Evolutionary conservation across 2,329 filamentous ascomycete genomes (phyloP).

Genomic region (Cercospora brassicicola): DNA sequence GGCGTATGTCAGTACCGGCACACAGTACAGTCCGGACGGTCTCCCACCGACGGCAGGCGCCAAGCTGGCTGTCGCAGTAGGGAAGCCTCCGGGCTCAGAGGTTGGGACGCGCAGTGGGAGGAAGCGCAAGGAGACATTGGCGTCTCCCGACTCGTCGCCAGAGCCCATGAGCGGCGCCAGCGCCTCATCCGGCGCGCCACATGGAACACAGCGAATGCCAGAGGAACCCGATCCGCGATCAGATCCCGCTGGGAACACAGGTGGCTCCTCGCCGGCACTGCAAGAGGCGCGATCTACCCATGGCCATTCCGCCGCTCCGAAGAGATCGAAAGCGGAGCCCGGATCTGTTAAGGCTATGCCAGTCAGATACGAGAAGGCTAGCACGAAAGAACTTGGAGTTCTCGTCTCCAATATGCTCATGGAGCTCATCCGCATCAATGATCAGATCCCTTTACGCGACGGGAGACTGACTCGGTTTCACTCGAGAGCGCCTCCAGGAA

Average conservation of each 20-base stretch:
- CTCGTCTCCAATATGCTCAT: slow-evolving; percentile 93
- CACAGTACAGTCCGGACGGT: slow-evolving; percentile 56
- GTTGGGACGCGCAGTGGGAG: slow-evolving; percentile 17
- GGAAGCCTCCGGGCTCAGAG: slow-evolving; percentile 23
- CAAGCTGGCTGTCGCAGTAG: slow-evolving; percentile 26
- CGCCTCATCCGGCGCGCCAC: slow-evolving; percentile 24
- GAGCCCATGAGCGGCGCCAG: slow-evolving; percentile 26
- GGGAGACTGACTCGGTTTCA: slow-evolving; percentile 92
- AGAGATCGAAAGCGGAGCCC: slow-evolving; percentile 49
- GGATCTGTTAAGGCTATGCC: slow-evolving; percentile 62
- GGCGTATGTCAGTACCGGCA: slow-evolving; percentile 50
- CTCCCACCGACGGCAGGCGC: slow-evolving; percentile 46
- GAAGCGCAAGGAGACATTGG: slow-evolving; percentile 33
- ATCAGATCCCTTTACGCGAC: slow-evolving; percentile 78
- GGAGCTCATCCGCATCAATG: slow-evolving; percentile 91
- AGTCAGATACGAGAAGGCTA: slow-evolving; percentile 74
- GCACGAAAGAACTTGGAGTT: slow-evolving; percentile 81
- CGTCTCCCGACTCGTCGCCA: slow-evolving; percentile 22
- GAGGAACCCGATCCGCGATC: slow-evolving; percentile 14
- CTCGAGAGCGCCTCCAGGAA: slow-evolving; percentile 77
- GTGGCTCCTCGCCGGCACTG: slow-evolving; percentile 21
- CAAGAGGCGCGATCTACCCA: slow-evolving; percentile 36
- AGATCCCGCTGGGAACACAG: slow-evolving; percentile 18
- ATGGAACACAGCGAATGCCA: slow-evolving; percentile 20
- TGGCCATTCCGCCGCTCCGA: slow-evolving; percentile 41